Evolutionary conservation across 1,284 basidiomycete species (phyloP).

Genomic region (Prillingera fragicola): DNA sequence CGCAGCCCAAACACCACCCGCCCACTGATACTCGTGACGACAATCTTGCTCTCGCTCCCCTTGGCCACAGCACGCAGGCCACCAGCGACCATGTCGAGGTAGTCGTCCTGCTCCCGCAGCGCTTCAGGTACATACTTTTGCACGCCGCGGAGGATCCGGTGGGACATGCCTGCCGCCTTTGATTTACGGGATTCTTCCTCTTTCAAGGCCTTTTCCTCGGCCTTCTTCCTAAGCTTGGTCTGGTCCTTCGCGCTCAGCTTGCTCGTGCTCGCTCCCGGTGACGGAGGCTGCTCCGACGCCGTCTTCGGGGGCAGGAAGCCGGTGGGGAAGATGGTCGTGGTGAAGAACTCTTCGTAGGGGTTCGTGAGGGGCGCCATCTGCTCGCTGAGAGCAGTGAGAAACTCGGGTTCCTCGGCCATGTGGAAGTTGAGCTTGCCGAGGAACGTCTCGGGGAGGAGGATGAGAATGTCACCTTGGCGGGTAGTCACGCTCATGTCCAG

Average conservation of each 20-base stretch:
- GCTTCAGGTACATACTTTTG: conserved; percentile 26
- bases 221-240: not conserved
- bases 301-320: not conserved
- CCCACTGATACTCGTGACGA: conserved; percentile 24
- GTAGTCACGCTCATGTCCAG: conserved; percentile 27
- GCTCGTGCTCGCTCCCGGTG: not conserved
- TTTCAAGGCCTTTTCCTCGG: no score
- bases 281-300: not conserved
- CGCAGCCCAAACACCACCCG: conserved; percentile 21
- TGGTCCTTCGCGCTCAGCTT: conserved; percentile 2
- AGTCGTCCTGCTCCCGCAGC: conserved; percentile 26
- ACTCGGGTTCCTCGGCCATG: conserved; percentile 19
- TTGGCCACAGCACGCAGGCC: conserved; percentile 20
- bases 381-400: conserved; percentile 21
- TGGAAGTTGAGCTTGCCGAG: conserved; percentile 34
- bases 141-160: no score
- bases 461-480: conserved; percentile 34
- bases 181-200: no score
- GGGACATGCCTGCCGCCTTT: no score
- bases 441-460: conserved; percentile 36
- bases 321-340: conserved; percentile 30
- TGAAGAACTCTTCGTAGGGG: conserved; percentile 30
- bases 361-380: conserved; percentile 24
- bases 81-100: conserved; percentile 25
- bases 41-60: conserved; percentile 28